Percentiles rank a stretch among this genome's conserved stretches.
Evolutionary conservation across 148 eudicot genomes (phyloP).

Genomic region (Rhododendron ferrugineum): DNA sequence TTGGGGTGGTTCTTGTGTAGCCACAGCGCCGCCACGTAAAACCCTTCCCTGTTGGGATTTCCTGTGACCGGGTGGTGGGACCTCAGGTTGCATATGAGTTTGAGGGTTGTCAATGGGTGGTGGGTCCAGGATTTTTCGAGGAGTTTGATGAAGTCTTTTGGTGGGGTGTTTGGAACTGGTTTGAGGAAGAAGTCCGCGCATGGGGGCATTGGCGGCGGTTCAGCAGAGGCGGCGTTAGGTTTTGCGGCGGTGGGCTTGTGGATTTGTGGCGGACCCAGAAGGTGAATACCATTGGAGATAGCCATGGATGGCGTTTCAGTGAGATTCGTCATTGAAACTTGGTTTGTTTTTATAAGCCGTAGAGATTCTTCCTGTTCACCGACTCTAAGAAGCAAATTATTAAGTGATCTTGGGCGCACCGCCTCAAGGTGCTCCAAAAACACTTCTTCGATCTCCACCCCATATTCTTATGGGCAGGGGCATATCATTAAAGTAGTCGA

Average conservation of each 20-base stretch:
- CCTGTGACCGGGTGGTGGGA: constrained; percentile 13
- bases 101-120: constrained; percentile 4
- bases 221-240: background rate
- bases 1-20: constrained; percentile 19
- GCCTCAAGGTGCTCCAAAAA: no score
- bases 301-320: background rate
- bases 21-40: constrained; percentile 12
- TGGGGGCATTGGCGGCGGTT: constrained; percentile 10
- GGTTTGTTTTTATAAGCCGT: background rate
- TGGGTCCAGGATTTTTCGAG: background rate
- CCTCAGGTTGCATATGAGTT: constrained; percentile 19
- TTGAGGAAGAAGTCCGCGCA: constrained; percentile 20
- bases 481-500: no score
- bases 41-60: constrained; percentile 14
- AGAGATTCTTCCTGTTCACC: background rate
- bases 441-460: no score
- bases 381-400: background rate
- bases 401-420: no score
- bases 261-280: background rate
- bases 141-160: background rate
- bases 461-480: no score
- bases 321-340: no score
- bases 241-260: background rate
- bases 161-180: constrained; percentile 6
- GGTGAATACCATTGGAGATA: background rate